Conservation (phyloP, 1,284 basidiomycete genomes). For the Leccinum solheimii region DNA sequence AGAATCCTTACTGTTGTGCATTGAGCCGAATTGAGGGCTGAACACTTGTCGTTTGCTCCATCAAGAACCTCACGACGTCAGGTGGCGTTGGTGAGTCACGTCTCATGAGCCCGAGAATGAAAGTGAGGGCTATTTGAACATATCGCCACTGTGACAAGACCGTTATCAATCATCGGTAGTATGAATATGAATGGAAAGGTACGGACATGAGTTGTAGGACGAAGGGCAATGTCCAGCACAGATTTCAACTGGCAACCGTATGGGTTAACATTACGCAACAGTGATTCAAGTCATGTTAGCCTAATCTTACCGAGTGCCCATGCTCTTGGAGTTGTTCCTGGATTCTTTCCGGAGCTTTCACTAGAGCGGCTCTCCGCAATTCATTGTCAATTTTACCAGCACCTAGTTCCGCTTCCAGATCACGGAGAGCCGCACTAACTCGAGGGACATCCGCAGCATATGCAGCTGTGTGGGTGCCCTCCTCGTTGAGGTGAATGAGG, state of each 20-base stretch:
- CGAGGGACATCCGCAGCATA: conserved; percentile 50
- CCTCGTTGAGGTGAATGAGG: conserved; percentile 58
- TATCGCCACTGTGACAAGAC: conserved; percentile 78
- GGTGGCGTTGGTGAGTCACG: conserved; percentile 72
- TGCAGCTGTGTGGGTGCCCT: conserved; percentile 59
- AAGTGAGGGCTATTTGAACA: conserved; percentile 73
- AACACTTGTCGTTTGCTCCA: conserved; percentile 70
- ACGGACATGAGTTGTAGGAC: conserved; percentile 71
- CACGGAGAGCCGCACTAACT: conserved; percentile 46
- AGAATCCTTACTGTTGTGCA: conserved; percentile 60
- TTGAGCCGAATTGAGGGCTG: conserved; percentile 78
- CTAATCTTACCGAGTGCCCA: conserved; percentile 45
- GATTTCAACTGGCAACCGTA: conserved; percentile 48
- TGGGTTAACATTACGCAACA: conserved; percentile 6
- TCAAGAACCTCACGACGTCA: conserved; percentile 68
- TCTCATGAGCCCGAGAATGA: conserved; percentile 72
- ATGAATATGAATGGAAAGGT: neutral
- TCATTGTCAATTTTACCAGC: conserved; percentile 41
- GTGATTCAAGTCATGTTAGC: neutral
- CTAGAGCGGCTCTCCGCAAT: conserved; percentile 45
- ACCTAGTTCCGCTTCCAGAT: conserved; percentile 53
- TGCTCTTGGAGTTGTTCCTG: conserved; percentile 48
- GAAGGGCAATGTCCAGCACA: conserved; percentile 68
- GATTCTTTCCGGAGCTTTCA: conserved; percentile 44
- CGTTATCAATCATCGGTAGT: conserved; percentile 5